Conservation (phyloP, 805 yeast genomes). For the Zygosaccharomyces siamensis region DNA sequence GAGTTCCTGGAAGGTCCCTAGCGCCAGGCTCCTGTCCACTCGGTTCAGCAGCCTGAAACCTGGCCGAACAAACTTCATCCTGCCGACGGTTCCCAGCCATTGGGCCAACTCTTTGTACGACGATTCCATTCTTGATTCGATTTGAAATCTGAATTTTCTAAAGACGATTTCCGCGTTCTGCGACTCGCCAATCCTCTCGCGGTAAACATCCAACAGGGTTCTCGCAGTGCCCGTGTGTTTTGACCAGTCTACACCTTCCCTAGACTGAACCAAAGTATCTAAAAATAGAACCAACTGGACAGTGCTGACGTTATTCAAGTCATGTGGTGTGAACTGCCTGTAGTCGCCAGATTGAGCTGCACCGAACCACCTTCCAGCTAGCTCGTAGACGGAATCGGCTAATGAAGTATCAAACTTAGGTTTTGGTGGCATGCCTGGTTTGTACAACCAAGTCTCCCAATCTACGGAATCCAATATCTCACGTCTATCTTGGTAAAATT, state of each 20-base stretch:
- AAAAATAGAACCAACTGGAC: constrained; percentile 77
- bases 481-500: constrained; percentile 48
- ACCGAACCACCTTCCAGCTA: constrained; percentile 62
- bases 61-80: constrained; percentile 93
- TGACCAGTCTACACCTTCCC: constrained; percentile 34
- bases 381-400: constrained; percentile 63
- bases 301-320: constrained; percentile 56
- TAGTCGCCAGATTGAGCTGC: constrained; percentile 22
- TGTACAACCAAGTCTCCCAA: constrained; percentile 80
- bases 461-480: constrained; percentile 62
- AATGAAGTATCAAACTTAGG: constrained; percentile 75
- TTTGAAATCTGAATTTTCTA: constrained; percentile 68
- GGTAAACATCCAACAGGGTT: constrained; percentile 38
- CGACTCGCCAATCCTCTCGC: constrained; percentile 44
- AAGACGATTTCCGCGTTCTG: constrained; percentile 76
- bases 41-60: constrained; percentile 61
- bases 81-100: constrained; percentile 88
- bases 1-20: constrained; percentile 55
- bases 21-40: constrained; percentile 63
- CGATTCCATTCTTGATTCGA: constrained; percentile 46
- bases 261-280: constrained; percentile 54
- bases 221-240: constrained; percentile 33
- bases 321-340: constrained; percentile 36
- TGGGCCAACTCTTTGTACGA: constrained; percentile 55
- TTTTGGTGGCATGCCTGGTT: constrained; percentile 85